These are phyloP conservation scores for Ascochyta lentis DNA, from an alignment of 2,329 filamentous ascomycete genomes.

Conservation along the genomic window DNA sequence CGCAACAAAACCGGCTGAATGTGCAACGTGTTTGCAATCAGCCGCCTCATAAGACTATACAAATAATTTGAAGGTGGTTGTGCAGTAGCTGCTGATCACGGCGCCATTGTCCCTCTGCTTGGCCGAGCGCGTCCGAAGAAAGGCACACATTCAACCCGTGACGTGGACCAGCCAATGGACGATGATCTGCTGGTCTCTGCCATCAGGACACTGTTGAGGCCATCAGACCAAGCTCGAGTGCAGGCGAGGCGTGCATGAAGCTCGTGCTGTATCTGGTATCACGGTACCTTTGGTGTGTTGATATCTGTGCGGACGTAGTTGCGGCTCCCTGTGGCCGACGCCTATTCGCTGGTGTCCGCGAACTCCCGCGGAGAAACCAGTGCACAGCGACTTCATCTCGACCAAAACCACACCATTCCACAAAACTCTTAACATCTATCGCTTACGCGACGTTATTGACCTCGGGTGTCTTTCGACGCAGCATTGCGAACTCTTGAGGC, in stretches of 20 bases:
- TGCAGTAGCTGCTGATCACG: neutral
- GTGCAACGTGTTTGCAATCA: neutral
- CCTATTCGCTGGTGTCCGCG: constrained; percentile 1
- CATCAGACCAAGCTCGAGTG: no score
- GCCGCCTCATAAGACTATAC: neutral
- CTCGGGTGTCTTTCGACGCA: neutral
- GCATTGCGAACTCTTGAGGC: neutral
- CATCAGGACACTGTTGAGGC: neutral
- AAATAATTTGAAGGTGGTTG: neutral
- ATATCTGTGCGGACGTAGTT: neutral
- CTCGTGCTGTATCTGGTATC: neutral
- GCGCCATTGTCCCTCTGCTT: neutral
- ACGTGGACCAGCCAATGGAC: no score
- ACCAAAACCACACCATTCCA: constrained; percentile 6
- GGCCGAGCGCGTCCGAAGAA: neutral
- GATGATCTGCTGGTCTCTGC: neutral
- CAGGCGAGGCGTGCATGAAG: no score
- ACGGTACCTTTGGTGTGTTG: neutral
- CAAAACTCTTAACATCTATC: constrained; percentile 17
- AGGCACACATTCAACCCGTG: neutral
- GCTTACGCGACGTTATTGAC: neutral
- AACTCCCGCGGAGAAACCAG: constrained; percentile 26
- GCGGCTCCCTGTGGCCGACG: neutral
- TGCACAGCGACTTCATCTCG: constrained; percentile 2
- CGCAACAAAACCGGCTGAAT: neutral